phyloP scores from a whole-genome alignment of 2,329 filamentous ascomycete genomes.

The Aspergillaceae sp. region DNA sequence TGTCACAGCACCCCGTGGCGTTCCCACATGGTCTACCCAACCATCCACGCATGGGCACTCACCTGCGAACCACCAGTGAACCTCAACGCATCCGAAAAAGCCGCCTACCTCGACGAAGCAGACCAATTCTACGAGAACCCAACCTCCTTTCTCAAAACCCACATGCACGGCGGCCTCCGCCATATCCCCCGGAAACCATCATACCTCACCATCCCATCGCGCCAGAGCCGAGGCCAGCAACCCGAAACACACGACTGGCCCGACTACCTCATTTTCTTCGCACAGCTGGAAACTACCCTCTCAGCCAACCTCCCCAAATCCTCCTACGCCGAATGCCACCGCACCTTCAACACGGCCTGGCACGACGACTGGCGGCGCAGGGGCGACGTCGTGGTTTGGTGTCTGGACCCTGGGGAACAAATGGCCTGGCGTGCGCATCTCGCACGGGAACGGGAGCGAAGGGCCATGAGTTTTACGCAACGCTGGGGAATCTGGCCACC shows the following conservation, averaged over 20 bases:
- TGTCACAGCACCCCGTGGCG: conserved; percentile 97
- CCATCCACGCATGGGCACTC: conserved; percentile 70
- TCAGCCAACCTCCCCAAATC: conserved; percentile 34
- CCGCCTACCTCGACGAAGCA: conserved; percentile 73
- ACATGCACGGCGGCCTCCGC: conserved; percentile 38
- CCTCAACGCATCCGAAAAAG: conserved; percentile 52
- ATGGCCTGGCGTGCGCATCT: conserved; percentile 17
- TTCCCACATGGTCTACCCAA: conserved; percentile 68
- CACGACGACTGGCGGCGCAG: conserved; percentile 54
- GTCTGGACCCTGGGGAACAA: conserved; percentile 32
- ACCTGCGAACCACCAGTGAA: conserved; percentile 83
- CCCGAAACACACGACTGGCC: conserved; percentile 34
- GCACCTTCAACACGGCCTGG: conserved; percentile 53
- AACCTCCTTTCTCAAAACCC: conserved; percentile 47
- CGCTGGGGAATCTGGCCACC: too few species aligned
- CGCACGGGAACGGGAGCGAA: too few species aligned
- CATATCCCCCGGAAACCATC: conserved; percentile 26
- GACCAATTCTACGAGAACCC: conserved; percentile 76
- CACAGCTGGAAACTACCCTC: conserved; percentile 47
- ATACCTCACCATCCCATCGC: conserved; percentile 13
- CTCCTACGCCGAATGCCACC: conserved; percentile 50
- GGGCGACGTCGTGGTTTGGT: conserved; percentile 58
- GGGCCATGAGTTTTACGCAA: too few species aligned
- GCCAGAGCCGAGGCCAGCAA: conserved; percentile 2
- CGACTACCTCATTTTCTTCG: conserved; percentile 47